Base-by-base conservation (phyloP, 768 basidiomycete genomes). In the Guyanaporus albipodus region DNA sequence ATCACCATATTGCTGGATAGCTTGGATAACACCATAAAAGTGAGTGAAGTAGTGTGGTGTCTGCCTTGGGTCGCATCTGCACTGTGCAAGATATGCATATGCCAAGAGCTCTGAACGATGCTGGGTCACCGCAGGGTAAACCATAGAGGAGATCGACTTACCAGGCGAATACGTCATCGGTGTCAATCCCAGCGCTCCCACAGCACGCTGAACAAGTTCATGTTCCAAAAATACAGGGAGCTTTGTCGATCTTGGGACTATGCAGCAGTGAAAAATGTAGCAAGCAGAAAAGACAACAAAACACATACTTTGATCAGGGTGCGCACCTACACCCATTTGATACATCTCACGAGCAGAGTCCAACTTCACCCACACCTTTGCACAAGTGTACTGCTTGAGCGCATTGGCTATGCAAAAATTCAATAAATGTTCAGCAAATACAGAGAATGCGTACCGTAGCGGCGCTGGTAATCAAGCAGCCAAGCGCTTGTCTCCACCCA, bases 21-120 rank as follows among this genome's bases (percentile, higher is more conserved):
- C 62, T 44, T 70, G 67, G 12, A 81, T 71, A 43, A 89, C 70
- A 33, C 66, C 64, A 24, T 69, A 72, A 33, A 91, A 67, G 43
- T 73, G 70, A 3, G 78, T 75, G 63, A 87, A 90, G 62, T 89
- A 85, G 12, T 67, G 60, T 4, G 79, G 53, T 0, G 87, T 90
- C 29, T 73, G 67, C 4, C 65, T 69, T 24, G 87, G 87, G 57
- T 91, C 82, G 63, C 90, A 92, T 49, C 87, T 84, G 59, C 81
- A 85, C 63, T 91, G 87, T 0, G 87, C 83, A 45, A 83, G 66
- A 57, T 91, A 92, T 1, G 82, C 87, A 61, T 88, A 91, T n/a
- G 71, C 70, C 43, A 92, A 73, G 11, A 88, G 69, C 19, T 85
- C 89, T 91, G 54, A 22, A 14, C 31, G 28, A 11, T 14, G 12